A percentile compares a stretch with the other conserved stretches of the same genome.
These are phyloP conservation scores for Phytophthora brassicae DNA, from an alignment of 352 stramenopile genomes.

Conservation along the genomic window DNA sequence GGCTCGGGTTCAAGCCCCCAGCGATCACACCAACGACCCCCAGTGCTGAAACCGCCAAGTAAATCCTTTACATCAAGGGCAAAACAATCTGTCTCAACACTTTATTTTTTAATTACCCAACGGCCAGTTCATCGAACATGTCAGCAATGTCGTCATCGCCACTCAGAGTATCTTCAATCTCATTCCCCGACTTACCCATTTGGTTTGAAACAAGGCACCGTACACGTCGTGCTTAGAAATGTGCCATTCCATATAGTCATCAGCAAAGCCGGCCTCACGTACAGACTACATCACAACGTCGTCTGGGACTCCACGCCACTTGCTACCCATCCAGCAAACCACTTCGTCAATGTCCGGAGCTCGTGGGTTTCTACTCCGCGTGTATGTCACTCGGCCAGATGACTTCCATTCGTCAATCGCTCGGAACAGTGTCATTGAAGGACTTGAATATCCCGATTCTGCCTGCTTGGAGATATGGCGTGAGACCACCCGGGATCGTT, in stretches of 20 bases:
- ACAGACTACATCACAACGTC: conserved; percentile 3
- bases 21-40: not conserved
- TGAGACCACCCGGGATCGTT: conserved; percentile 14
- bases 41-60: not conserved
- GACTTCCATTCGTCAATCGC: conserved; percentile 10
- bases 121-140: conserved; percentile 2
- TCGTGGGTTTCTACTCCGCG: conserved; percentile 3
- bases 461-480: conserved; percentile 14
- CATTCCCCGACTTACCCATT: conserved; percentile 8
- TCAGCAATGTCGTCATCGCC: conserved; percentile 2
- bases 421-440: conserved; percentile 11
- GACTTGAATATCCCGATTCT: conserved; percentile 20
- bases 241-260: conserved; percentile 15
- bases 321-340: conserved; percentile 3
- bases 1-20: not conserved
- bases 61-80: not conserved
- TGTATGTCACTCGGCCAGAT: conserved; percentile 16
- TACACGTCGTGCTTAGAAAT: conserved; percentile 16
- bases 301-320: conserved; percentile 8
- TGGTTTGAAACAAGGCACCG: conserved; percentile 2
- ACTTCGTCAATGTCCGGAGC: conserved; percentile 4
- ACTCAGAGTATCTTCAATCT: conserved; percentile 1
- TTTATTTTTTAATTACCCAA: conserved; percentile 3
- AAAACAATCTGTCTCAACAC: conserved; percentile 1
- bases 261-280: not conserved